Percentiles rank a stretch among this genome's conserved stretches.
Evolutionary conservation across 495 filamentous ascomycete species (phyloP).

Genomic region (Penicillium odoratum): DNA sequence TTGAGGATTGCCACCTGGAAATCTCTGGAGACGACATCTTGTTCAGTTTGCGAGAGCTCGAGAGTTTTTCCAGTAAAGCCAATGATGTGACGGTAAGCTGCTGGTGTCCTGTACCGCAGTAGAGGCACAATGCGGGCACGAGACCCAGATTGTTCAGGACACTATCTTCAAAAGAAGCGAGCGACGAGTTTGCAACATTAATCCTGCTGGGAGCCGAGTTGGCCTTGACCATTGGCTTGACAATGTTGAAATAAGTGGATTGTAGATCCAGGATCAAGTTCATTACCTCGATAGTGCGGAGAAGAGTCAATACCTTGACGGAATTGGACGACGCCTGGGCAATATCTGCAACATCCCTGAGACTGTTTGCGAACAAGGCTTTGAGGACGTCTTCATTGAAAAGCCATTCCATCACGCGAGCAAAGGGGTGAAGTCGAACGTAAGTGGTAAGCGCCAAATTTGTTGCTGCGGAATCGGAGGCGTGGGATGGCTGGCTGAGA

Average conservation of each 20-base stretch:
- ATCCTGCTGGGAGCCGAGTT: conserved; percentile 44
- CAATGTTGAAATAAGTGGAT: conserved; percentile 84
- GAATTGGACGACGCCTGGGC: conserved; percentile 66
- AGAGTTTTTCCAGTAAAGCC: conserved; percentile 78
- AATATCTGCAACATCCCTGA: conserved; percentile 68
- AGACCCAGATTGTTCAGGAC: conserved; percentile 75
- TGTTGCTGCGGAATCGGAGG: conserved; percentile 70
- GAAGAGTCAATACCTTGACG: conserved; percentile 69
- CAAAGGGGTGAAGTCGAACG: conserved; percentile 83
- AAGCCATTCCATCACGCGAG: conserved; percentile 93
- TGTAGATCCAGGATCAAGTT: conserved; percentile 80
- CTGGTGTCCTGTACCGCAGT: conserved; percentile 76
- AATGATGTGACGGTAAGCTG: conserved; percentile 75
- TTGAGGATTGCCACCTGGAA: conserved; percentile 58
- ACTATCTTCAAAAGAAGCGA: conserved; percentile 88
- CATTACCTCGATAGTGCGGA: conserved; percentile 77
- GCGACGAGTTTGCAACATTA: conserved; percentile 66
- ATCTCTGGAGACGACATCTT: conserved; percentile 45
- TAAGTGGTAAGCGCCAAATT: conserved; percentile 73
- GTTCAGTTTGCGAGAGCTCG: conserved; percentile 74
- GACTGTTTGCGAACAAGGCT: conserved; percentile 71
- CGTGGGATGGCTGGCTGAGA: conserved; percentile 69
- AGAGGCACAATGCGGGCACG: conserved; percentile 76
- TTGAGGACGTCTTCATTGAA: conserved; percentile 88
- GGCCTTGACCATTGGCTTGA: conserved; percentile 71